These are phyloP conservation scores for Colletotrichum trifolii DNA, from an alignment of 2,329 filamentous ascomycete species.

Conservation along the genomic window DNA sequence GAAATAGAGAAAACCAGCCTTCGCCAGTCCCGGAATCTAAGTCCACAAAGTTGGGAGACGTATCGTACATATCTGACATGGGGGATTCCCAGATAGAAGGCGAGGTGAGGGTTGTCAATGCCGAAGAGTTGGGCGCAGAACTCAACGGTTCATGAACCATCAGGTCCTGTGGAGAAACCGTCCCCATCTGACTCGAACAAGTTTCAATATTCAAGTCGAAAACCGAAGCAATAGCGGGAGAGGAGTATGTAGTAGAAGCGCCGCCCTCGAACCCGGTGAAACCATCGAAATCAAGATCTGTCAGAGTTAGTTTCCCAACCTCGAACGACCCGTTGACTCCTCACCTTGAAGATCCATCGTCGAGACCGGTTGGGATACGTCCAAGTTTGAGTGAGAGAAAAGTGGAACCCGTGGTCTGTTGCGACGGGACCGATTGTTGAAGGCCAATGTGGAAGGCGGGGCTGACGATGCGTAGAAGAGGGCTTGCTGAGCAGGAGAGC, in stretches of 20 bases:
- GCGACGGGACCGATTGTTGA: slow-evolving; percentile 64
- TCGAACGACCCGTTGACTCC: slow-evolving; percentile 33
- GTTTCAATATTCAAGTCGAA: slow-evolving; percentile 64
- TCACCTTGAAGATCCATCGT: slow-evolving; percentile 71
- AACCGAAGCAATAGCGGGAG: slow-evolving; percentile 60
- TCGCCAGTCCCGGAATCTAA: slow-evolving; percentile 63
- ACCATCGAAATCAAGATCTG: slow-evolving; percentile 63
- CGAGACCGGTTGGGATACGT: slow-evolving; percentile 53
- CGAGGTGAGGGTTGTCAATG: slow-evolving; percentile 86
- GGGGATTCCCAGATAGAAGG: slow-evolving; percentile 85
- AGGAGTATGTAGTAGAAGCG: slow-evolving; percentile 62
- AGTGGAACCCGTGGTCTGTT: slow-evolving; percentile 76
- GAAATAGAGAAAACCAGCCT: slow-evolving; percentile 81
- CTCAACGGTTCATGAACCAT: slow-evolving; percentile 74
- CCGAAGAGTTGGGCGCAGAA: slow-evolving; percentile 84
- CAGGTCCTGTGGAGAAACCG: slow-evolving; percentile 87
- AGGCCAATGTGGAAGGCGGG: slow-evolving; percentile 67
- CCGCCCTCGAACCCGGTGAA: slow-evolving; percentile 67
- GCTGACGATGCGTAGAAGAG: slow-evolving; percentile 77
- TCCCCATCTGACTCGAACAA: slow-evolving; percentile 69
- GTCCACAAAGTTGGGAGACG: slow-evolving; percentile 58
- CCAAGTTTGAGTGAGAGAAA: slow-evolving; percentile 71
- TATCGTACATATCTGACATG: slow-evolving; percentile 75
- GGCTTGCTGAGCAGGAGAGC: slow-evolving; percentile 51
- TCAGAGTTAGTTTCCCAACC: neutral